Evolutionary conservation across 2,329 filamentous ascomycete genomes (phyloP).

Genomic region (Dactylonectria estremocensis): DNA sequence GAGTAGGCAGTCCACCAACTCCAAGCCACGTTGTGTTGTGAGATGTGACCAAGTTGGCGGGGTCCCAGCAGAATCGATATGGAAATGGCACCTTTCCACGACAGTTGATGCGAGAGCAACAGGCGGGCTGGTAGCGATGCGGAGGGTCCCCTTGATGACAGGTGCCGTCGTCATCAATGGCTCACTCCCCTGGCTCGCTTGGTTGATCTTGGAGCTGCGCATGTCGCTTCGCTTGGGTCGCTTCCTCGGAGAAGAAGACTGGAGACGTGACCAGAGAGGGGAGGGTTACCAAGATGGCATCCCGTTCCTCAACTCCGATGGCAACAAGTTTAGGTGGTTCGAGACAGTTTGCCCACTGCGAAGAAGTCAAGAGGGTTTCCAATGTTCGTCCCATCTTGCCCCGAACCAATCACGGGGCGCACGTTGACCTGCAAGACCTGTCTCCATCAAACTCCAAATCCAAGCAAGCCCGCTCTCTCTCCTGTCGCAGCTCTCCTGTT

Average conservation of each 20-base stretch:
- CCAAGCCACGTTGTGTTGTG: conserved; percentile 29
- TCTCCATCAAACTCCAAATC: background rate
- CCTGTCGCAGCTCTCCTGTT: conserved; percentile 3
- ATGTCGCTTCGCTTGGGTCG: too few relatives aligned
- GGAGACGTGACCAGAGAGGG: background rate
- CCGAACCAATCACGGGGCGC: conserved; percentile 19
- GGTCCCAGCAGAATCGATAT: conserved; percentile 34
- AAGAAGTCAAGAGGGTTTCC: conserved; percentile 18
- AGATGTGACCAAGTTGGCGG: conserved; percentile 5
- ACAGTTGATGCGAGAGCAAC: background rate
- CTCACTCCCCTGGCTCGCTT: conserved; percentile 6
- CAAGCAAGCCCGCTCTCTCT: background rate
- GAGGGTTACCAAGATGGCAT: background rate
- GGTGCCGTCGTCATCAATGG: conserved; percentile 22
- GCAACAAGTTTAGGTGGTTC: conserved; percentile 15
- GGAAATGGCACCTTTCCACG: conserved; percentile 32
- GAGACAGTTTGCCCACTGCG: conserved; percentile 18
- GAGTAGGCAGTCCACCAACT: background rate
- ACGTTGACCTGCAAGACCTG: background rate
- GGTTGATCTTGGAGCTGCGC: background rate
- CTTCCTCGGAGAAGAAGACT: background rate
- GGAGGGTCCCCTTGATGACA: background rate
- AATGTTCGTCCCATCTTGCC: conserved; percentile 22
- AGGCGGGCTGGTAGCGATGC: background rate
- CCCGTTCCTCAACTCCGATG: background rate